phyloP scores from a whole-genome alignment of 2,329 filamentous ascomycete species.

The Aspergillus pseudotamarii region DNA sequence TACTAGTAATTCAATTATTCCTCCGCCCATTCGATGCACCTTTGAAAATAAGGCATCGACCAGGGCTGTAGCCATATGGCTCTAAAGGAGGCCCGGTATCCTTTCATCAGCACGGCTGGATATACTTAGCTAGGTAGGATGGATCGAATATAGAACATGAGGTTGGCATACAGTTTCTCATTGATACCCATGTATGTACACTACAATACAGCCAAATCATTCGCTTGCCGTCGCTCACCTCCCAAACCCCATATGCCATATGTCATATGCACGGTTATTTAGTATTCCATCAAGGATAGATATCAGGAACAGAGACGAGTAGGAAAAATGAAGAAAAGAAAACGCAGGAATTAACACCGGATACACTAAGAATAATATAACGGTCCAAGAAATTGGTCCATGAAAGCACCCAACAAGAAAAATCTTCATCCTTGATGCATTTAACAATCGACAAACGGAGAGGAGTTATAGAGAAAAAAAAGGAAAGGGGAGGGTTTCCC shows the following conservation, averaged over 20 bases:
- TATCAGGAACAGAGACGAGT: conserved; percentile 10
- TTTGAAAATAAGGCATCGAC: too few relatives aligned
- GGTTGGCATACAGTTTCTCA: conserved; percentile 7
- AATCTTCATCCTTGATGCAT: not conserved
- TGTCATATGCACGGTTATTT: conserved; percentile 12
- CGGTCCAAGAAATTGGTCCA: not conserved
- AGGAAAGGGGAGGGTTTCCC: not conserved
- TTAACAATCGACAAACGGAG: conserved; percentile 2
- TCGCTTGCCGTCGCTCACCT: conserved; percentile 7
- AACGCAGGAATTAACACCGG: conserved; percentile 6
- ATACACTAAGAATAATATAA: not conserved
- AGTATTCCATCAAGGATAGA: conserved; percentile 7
- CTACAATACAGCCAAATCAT: conserved; percentile 19
- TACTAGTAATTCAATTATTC: too few relatives aligned
- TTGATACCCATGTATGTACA: conserved; percentile 20
- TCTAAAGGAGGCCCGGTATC: too few relatives aligned
- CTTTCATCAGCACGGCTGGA: too few relatives aligned
- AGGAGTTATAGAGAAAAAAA: not conserved
- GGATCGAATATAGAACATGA: not conserved
- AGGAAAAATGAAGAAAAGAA: conserved; percentile 8
- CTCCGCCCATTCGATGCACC: too few relatives aligned
- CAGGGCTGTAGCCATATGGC: too few relatives aligned
- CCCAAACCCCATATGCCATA: conserved; percentile 11
- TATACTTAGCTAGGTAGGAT: too few relatives aligned
- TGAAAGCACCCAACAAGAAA: not conserved